phyloP scores from a whole-genome alignment of 2,329 filamentous ascomycete species.

The Ceratocystis alfenasii region DNA sequence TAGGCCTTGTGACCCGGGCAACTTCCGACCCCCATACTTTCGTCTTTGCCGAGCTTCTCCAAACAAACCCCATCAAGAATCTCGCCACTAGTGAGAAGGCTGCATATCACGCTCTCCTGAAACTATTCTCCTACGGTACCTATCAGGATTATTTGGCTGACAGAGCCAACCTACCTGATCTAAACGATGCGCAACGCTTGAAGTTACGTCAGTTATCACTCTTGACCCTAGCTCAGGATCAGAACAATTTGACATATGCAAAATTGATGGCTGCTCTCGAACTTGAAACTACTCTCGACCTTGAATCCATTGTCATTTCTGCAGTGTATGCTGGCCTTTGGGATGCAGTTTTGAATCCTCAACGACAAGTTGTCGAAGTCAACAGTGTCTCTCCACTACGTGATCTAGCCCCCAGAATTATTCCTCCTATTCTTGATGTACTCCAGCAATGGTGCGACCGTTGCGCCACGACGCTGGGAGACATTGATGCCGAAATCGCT shows the following conservation, averaged over 20 bases:
- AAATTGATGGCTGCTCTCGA: slow-evolving; percentile 55
- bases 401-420: slow-evolving; percentile 63
- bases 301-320: slow-evolving; percentile 77
- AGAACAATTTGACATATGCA: slow-evolving; percentile 58
- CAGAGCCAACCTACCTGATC: slow-evolving; percentile 48
- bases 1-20: slow-evolving; percentile 75
- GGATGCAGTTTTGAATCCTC: slow-evolving; percentile 70
- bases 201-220: slow-evolving; percentile 90
- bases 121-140: slow-evolving; percentile 87
- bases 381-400: slow-evolving; percentile 73
- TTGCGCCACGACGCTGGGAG: slow-evolving; percentile 59
- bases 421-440: slow-evolving; percentile 55
- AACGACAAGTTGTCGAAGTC: slow-evolving; percentile 60
- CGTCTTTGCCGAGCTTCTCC: slow-evolving; percentile 87
- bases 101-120: slow-evolving; percentile 56
- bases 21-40: slow-evolving; percentile 84
- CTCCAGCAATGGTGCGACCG: slow-evolving; percentile 67
- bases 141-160: slow-evolving; percentile 57
- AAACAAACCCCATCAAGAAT: slow-evolving; percentile 64
- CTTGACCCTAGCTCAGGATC: slow-evolving; percentile 62
- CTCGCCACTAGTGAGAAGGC: slow-evolving; percentile 42
- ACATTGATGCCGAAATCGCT: slow-evolving; percentile 64
- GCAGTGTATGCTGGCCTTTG: slow-evolving; percentile 80
- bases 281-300: slow-evolving; percentile 52
- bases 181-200: slow-evolving; percentile 59